Percentiles rank a stretch among this genome's conserved stretches.
These are phyloP conservation scores for Penicillium parvum DNA, from an alignment of 495 filamentous ascomycete genomes.

Conservation along the genomic window DNA sequence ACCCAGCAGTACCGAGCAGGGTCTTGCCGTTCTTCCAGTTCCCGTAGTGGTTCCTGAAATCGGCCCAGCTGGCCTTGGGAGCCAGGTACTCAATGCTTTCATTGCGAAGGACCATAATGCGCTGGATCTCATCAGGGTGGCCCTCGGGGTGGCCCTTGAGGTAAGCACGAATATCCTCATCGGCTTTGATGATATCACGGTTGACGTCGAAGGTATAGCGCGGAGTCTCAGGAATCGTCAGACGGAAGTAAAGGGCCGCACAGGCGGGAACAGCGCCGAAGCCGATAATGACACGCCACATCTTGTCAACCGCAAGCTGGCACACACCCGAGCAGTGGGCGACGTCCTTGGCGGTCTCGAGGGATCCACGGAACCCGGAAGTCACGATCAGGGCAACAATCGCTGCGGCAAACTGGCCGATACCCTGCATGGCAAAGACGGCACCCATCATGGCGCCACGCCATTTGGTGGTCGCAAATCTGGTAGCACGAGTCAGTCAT, in stretches of 20 bases:
- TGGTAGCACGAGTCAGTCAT: conserved; percentile 22
- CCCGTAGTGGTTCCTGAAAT: conserved; percentile 61
- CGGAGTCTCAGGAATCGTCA: conserved; percentile 83
- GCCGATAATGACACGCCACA: conserved; percentile 78
- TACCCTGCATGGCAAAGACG: conserved; percentile 80
- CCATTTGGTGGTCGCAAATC: conserved; percentile 79
- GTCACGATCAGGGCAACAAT: conserved; percentile 68
- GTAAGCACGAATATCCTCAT: conserved; percentile 61
- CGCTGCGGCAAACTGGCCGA: conserved; percentile 69
- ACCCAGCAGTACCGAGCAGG: conserved; percentile 71
- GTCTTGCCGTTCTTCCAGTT: conserved; percentile 65
- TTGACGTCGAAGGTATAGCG: conserved; percentile 82
- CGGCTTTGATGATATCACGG: conserved; percentile 65
- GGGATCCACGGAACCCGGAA: conserved; percentile 66
- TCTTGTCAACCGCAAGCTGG: conserved; percentile 70
- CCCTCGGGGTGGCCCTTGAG: conserved; percentile 54
- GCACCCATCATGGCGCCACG: conserved; percentile 85
- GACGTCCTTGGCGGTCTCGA: conserved; percentile 45
- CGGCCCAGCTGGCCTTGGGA: conserved; percentile 60
- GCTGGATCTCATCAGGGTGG: conserved; percentile 57
- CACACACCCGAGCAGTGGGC: conserved; percentile 60
- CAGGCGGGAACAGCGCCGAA: conserved; percentile 75
- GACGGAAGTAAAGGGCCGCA: conserved; percentile 75
- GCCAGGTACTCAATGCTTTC: conserved; percentile 41
- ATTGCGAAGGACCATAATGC: conserved; percentile 44